Base-by-base conservation (phyloP, 345 rosid genomes). In the Laguncularia racemosa region DNA sequence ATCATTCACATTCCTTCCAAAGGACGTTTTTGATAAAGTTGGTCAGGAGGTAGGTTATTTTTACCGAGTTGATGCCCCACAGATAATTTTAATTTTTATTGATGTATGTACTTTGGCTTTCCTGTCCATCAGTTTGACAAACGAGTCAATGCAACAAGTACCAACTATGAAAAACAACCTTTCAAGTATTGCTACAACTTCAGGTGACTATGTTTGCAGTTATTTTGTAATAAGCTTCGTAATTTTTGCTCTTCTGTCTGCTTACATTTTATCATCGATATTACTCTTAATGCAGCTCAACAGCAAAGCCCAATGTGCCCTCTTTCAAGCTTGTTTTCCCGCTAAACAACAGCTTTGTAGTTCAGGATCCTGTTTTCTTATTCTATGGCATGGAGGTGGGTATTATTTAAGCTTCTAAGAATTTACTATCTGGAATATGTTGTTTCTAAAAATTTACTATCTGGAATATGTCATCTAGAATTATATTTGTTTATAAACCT, bases 111-210 rank as follows among this genome's bases (percentile, higher is more conserved):
- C 9, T 6, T 33, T 3, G 9, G 9, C 40, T 33, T 6, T 33
- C 9, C 3, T 7, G 7, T 33, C 11, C 40, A 40, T 57, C 58
- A 85, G 93, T 83, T 88, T 75, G 81, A 85, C 64, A 70, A 73
- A 58, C 82, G 68, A 71, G 69, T 85, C 56, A 82, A 84, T 73
- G 75, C 76, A 58, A 69, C 84, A 10, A 69, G 66, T 56, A 64
- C 70, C 55, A 82, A 73, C 54, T 58, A 71, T 57, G 61, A 79
- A 57, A 89, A 58, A 64, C 73, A 50, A 55, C 81, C 88, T 12
- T 91, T 85, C 89, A 74, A 82, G 50, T 80, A 78, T 68, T 91
- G 96, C 82, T 91, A 88, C 66, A 79, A 80, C 70, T 52, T 89
- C 69, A 82, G 96, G 97, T 90, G 48, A 68, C 40, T 64, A 48